These are phyloP conservation scores for Globisporangium emineosum DNA, from an alignment of 352 stramenopile genomes.

Conservation along the genomic window DNA sequence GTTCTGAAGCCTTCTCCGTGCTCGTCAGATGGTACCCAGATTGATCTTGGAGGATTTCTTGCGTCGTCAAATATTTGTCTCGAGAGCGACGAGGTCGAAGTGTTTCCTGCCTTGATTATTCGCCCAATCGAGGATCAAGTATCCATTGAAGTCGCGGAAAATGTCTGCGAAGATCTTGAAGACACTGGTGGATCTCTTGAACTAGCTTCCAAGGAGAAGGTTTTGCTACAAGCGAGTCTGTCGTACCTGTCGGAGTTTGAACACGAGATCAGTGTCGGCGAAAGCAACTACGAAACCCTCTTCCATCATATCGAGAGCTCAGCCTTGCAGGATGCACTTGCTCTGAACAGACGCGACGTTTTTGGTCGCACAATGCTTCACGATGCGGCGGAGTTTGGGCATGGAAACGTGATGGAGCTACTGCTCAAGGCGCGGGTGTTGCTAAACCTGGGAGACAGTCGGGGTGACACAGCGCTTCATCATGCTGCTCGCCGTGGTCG, in stretches of 20 bases:
- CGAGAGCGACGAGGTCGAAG: slow-evolving; percentile 57
- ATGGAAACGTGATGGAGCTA: slow-evolving; percentile 46
- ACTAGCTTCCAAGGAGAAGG: background rate
- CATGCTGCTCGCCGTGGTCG: slow-evolving; percentile 41
- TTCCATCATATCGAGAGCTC: slow-evolving; percentile 43
- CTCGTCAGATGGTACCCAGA: slow-evolving; percentile 19
- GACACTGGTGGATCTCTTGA: background rate
- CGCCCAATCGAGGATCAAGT: slow-evolving; percentile 33
- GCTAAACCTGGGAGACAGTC: slow-evolving; percentile 33
- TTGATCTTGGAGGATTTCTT: slow-evolving; percentile 39
- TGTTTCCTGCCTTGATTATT: slow-evolving; percentile 61
- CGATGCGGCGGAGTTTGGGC: slow-evolving; percentile 54
- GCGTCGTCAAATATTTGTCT: slow-evolving; percentile 46
- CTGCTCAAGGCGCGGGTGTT: slow-evolving; percentile 46
- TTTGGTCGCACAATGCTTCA: slow-evolving; percentile 58
- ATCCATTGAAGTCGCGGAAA: background rate
- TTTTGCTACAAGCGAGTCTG: slow-evolving; percentile 19
- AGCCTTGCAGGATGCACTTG: slow-evolving; percentile 36
- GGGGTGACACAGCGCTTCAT: slow-evolving; percentile 55
- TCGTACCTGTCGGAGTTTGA: slow-evolving; percentile 59
- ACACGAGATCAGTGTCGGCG: slow-evolving; percentile 43
- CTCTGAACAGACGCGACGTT: slow-evolving; percentile 48
- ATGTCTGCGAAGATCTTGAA: background rate
- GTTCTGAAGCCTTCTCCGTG: slow-evolving; percentile 30
- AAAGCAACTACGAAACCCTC: slow-evolving; percentile 61